Evolutionary conservation across 2,329 filamentous ascomycete species (phyloP), one percentile per base, ranked within the genome.

Genomic region (Colletotrichum magnum): DNA sequence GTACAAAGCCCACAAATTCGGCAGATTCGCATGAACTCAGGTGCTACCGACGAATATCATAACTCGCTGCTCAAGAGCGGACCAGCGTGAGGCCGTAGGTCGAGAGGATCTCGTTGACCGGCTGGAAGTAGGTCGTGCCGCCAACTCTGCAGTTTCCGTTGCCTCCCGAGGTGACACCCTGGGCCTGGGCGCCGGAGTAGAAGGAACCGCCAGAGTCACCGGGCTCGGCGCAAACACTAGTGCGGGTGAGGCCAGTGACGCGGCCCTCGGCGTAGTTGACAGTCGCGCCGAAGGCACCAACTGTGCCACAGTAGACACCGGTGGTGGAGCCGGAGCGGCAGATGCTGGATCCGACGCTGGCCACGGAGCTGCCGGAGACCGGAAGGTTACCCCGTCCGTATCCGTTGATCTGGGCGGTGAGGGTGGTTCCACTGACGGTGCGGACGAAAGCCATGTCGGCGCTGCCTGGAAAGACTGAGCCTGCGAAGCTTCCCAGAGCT

Each of bases 301-400:
- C 75, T 1, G 76, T 77, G 54, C 79, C 79, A 76, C 80, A 82
- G 78, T 72, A 74, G 74, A 81, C 79, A 72, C 79, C 79, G 58
- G 75, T 81, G 73, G 80, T 82, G 58, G 80, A 81, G 73, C 80
- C 80, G 70, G 80, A 82, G 74, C 80, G 80, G 77, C 80, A 82
- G 77, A 82, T 76, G 72, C 75, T 78, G 72, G 77, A 48, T 26
- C 80, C 80, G 64, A 76, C 73, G 63, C 75, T 74, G 53, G 79
- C 51, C 43, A 73, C 79, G 68, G 77, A 80, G 79, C 79, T 82
- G 74, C 80, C 80, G 1, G 79, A 76, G 1, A 82, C 76, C 26
- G 76, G 71, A 50, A 81, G 71, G 61, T 72, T 76, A 45, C 77
- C 75, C 15, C 72, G 69, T 59, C 71, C 74, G 76, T 82, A 82